Percentiles rank a stretch among this genome's conserved stretches.
Conservation (phyloP, 108 stramenopile genomes). For the Craspedostauros australis region DNA sequence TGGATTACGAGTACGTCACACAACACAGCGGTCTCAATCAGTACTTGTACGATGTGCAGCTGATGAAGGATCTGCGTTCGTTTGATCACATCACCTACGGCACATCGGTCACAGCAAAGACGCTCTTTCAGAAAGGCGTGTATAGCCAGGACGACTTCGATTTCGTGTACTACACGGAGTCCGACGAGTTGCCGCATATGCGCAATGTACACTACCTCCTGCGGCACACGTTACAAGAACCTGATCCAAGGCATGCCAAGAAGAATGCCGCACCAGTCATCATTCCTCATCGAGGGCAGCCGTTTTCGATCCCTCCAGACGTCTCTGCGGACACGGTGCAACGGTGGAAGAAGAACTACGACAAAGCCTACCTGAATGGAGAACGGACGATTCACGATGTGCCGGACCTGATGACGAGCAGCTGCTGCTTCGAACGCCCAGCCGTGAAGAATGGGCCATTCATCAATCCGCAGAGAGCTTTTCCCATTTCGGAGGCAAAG, state of each 20-base stretch:
- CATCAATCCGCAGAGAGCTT: no score
- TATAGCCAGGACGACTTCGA: not conserved
- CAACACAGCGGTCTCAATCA: constrained; percentile 1
- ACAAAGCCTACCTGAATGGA: no score
- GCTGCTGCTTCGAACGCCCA: no score
- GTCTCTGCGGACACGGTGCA: no score
- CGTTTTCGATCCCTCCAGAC: not conserved
- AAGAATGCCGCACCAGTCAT: no score
- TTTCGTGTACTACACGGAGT: constrained; percentile 1
- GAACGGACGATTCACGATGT: no score
- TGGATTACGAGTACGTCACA: not conserved
- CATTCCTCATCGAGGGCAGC: not conserved
- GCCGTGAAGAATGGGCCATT: no score
- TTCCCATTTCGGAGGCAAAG: no score
- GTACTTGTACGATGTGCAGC: not conserved
- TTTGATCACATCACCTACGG: not conserved
- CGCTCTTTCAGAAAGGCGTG: no score
- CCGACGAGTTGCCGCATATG: not conserved
- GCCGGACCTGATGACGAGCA: no score
- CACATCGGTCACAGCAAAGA: not conserved
- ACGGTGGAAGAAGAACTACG: no score
- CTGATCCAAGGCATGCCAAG: no score
- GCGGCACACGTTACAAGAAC: not conserved
- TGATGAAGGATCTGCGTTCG: not conserved
- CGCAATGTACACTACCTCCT: not conserved